phyloP scores from a whole-genome alignment of 1,284 basidiomycete genomes.

The Boletus semigastroideus region DNA sequence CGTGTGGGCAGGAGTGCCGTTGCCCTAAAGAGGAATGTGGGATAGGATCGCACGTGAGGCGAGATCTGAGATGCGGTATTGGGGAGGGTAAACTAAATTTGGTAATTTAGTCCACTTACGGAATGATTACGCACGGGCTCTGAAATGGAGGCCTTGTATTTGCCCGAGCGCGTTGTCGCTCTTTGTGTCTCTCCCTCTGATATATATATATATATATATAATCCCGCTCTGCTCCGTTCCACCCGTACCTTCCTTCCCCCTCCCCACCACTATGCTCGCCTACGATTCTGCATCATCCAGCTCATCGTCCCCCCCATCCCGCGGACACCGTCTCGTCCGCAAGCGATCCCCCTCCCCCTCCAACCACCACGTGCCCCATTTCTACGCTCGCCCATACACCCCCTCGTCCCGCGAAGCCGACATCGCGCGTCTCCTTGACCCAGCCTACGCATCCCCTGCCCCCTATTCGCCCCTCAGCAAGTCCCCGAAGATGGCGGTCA shows the following conservation, averaged over 20 bases:
- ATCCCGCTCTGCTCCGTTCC: conserved; percentile 26
- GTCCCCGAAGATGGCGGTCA: conserved; percentile 27
- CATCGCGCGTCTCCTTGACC: conserved; percentile 63
- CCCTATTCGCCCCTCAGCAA: conserved; percentile 26
- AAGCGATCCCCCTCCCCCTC: conserved; percentile 29
- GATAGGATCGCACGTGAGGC: conserved; percentile 27
- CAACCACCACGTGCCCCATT: conserved; percentile 1
- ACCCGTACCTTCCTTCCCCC: background rate
- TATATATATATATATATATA: conserved; percentile 33
- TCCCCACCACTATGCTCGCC: conserved; percentile 12
- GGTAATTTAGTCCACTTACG: conserved; percentile 23
- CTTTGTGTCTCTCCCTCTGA: conserved; percentile 24
- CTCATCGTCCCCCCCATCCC: conserved; percentile 18
- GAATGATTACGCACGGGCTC: conserved; percentile 31
- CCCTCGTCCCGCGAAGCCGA: conserved; percentile 40
- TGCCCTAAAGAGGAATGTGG: conserved; percentile 15
- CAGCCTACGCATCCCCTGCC: conserved; percentile 50
- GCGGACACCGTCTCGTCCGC: conserved; percentile 24
- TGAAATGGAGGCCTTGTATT: conserved; percentile 28
- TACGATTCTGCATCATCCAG: conserved; percentile 18
- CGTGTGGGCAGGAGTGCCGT: conserved; percentile 21
- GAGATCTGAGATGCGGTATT: conserved; percentile 31
- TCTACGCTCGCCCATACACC: conserved; percentile 27
- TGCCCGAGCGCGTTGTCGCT: conserved; percentile 23
- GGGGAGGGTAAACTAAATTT: conserved; percentile 10